Evolutionary conservation across 805 yeast species (phyloP).

Genomic region (Lipomyces yamadae): DNA sequence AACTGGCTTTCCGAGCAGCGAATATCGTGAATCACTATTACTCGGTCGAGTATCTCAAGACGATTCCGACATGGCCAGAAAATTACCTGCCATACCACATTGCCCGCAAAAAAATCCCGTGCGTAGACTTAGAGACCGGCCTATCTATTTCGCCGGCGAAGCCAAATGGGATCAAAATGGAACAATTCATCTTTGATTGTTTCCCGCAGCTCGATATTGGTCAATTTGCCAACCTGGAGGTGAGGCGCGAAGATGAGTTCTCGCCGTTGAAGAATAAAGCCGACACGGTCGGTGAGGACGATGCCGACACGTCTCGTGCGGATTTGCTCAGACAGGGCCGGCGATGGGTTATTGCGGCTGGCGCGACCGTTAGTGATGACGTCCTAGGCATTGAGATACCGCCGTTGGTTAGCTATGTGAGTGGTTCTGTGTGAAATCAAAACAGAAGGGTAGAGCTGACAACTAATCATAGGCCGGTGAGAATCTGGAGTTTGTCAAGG

Average conservation of each 20-base stretch:
- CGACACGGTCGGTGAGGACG: constrained; percentile 58
- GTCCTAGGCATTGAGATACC: constrained; percentile 71
- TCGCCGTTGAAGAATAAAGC: constrained; percentile 89
- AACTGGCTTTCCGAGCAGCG: constrained; percentile 82
- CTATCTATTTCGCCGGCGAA: constrained; percentile 62
- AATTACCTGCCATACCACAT: constrained; percentile 86
- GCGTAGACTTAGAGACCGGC: constrained; percentile 55
- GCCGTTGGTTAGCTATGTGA: constrained; percentile 70
- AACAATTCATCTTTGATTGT: constrained; percentile 96
- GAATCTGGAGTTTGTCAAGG: constrained; percentile 62
- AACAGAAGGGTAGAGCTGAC: constrained; percentile 47
- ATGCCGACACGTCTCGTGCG: constrained; percentile 77
- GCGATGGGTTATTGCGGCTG: constrained; percentile 71
- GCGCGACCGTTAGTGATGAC: constrained; percentile 53
- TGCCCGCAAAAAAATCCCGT: constrained; percentile 86
- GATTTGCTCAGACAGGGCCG: constrained; percentile 71
- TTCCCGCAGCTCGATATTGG: constrained; percentile 74
- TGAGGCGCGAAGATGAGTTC: constrained; percentile 80
- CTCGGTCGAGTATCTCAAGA: constrained; percentile 70
- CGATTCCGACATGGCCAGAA: constrained; percentile 71
- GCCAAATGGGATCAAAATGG: constrained; percentile 92
- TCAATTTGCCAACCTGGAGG: constrained; percentile 91
- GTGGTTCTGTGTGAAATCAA: constrained; percentile 42
- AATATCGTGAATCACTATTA: constrained; percentile 97
- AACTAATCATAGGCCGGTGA: constrained; percentile 57